These are phyloP conservation scores for Saksenaea vasiformis DNA, from an alignment of 371 early-diverging fungal genomes.

Conservation along the genomic window DNA sequence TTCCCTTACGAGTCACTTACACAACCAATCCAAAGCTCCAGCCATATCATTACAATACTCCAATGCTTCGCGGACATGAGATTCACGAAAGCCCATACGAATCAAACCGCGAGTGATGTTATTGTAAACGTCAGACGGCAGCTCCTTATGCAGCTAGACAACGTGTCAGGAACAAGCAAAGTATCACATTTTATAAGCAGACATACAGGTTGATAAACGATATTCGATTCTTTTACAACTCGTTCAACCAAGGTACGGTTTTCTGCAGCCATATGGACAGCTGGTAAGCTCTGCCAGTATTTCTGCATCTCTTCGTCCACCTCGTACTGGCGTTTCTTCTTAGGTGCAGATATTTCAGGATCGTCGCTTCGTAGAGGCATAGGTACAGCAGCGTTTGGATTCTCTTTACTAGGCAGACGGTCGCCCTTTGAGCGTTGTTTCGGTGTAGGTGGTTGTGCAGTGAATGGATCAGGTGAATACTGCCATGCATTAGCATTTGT, in stretches of 20 bases:
- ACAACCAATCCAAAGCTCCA: constrained; percentile 85
- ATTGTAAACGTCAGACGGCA: constrained; percentile 42
- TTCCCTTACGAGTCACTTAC: constrained; percentile 37
- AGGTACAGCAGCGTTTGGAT: constrained; percentile 39
- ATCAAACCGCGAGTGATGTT: constrained; percentile 48
- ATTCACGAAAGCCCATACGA: constrained; percentile 70
- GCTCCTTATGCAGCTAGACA: constrained; percentile 26
- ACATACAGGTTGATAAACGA: constrained; percentile 36
- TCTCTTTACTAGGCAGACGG: constrained; percentile 29
- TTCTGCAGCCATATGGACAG: constrained; percentile 69
- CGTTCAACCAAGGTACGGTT: constrained; percentile 65
- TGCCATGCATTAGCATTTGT: constrained; percentile 55
- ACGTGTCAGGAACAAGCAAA: background rate
- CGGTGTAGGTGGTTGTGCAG: constrained; percentile 39
- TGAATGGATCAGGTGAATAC: constrained; percentile 82
- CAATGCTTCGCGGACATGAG: constrained; percentile 78
- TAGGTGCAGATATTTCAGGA: constrained; percentile 17
- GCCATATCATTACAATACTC: constrained; percentile 55
- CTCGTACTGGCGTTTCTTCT: constrained; percentile 17
- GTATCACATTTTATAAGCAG: constrained; percentile 1
- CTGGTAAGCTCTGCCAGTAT: constrained; percentile 74
- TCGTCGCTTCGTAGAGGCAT: constrained; percentile 31
- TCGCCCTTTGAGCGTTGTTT: constrained; percentile 16
- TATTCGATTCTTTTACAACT: constrained; percentile 50
- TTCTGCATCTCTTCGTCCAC: constrained; percentile 44